A percentile compares a stretch with the other conserved stretches of the same genome.
phyloP scores from a whole-genome alignment of 2,329 filamentous ascomycete genomes.

The Fusarium denticulatum region DNA sequence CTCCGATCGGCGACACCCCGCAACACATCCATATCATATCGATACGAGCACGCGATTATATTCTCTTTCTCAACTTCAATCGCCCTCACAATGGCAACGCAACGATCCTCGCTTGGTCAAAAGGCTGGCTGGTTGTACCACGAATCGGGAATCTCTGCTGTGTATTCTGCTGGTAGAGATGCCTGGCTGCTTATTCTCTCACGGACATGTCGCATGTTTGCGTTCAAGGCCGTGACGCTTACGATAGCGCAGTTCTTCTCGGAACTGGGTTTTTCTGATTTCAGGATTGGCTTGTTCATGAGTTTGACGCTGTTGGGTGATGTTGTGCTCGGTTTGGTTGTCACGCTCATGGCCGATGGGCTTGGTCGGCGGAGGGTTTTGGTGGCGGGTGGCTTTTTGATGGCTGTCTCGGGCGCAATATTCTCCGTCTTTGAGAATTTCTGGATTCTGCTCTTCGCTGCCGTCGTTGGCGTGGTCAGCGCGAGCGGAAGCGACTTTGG shows the following conservation, averaged over 20 bases:
- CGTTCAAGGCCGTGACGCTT: conserved; percentile 69
- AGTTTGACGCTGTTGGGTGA: conserved; percentile 70
- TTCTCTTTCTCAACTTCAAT: not conserved
- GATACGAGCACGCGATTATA: not conserved
- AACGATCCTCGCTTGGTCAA: conserved; percentile 20
- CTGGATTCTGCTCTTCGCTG: conserved; percentile 67
- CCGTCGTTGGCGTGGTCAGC: conserved; percentile 69
- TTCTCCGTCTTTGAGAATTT: conserved; percentile 67
- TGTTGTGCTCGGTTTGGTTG: conserved; percentile 64
- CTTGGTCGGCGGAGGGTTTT: conserved; percentile 66
- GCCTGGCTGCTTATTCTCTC: conserved; percentile 45
- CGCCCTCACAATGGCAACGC: not conserved
- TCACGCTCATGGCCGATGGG: conserved; percentile 68
- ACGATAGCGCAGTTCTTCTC: conserved; percentile 71
- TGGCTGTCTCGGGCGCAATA: conserved; percentile 64
- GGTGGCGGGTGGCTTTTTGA: conserved; percentile 62
- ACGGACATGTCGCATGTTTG: conserved; percentile 66
- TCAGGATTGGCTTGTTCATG: conserved; percentile 72
- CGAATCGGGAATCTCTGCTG: conserved; percentile 60
- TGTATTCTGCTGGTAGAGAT: conserved; percentile 55
- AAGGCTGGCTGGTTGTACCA: conserved; percentile 48
- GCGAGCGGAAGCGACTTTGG: conserved; percentile 73
- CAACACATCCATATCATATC: not conserved
- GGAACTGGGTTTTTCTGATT: conserved; percentile 64
- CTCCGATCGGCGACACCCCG: conserved; percentile 29